A percentile compares a stretch with the other conserved stretches of the same genome.
phyloP scores from a whole-genome alignment of 305 asterid genomes.

The Solanum hybrid region DNA sequence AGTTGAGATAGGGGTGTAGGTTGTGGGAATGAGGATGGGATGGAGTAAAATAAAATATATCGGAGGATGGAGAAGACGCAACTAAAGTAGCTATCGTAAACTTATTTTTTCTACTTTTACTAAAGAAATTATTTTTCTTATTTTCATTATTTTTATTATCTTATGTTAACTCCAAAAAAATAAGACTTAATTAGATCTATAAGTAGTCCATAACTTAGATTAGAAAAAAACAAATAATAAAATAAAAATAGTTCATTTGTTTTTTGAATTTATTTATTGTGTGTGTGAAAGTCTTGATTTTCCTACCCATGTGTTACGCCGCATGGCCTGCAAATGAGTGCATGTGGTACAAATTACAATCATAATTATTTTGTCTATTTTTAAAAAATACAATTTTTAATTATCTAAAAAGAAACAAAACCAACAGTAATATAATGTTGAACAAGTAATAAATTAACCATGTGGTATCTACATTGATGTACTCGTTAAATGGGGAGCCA shows the following conservation, averaged over 20 bases:
- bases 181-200: neutral
- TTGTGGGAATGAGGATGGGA: neutral
- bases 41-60: neutral
- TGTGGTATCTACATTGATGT: neutral
- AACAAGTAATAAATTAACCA: neutral
- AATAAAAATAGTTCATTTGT: neutral
- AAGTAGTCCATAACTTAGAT: neutral
- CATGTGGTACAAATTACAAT: neutral
- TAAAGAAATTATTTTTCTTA: neutral
- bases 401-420: neutral
- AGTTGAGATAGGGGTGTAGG: neutral
- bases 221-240: neutral
- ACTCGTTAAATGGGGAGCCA: neutral
- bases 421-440: neutral
- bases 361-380: neutral
- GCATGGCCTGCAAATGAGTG: neutral
- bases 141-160: neutral
- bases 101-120: neutral
- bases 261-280: neutral
- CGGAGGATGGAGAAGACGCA: fast-evolving
- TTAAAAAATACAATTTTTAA: neutral
- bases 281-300: neutral
- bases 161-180: neutral
- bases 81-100: neutral
- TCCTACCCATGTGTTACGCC: neutral